Evolutionary conservation across 148 eudicot genomes (phyloP).

Genomic region (Arctostaphylos glauca): DNA sequence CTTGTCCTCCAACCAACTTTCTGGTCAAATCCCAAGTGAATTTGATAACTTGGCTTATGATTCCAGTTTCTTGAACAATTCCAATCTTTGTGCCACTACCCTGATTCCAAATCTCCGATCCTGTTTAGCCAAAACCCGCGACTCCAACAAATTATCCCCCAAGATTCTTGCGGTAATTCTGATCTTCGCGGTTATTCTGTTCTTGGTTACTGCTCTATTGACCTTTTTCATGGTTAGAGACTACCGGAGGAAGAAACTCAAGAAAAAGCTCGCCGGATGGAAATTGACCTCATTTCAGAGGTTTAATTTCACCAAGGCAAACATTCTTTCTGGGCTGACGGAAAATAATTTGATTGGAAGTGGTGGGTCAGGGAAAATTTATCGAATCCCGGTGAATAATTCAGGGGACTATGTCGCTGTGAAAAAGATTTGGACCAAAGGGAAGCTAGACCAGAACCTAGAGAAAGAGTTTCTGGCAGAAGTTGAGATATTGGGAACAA

Average conservation of each 20-base stretch:
- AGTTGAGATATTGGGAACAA: slow-evolving; percentile 53
- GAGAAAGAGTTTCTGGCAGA: slow-evolving; percentile 72
- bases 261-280: slow-evolving; percentile 34
- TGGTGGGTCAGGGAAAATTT: slow-evolving; percentile 27
- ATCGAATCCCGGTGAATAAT: slow-evolving; percentile 8
- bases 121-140: slow-evolving; percentile 30
- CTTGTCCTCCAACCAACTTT: slow-evolving; percentile 34
- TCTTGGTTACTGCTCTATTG: slow-evolving; percentile 27
- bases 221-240: slow-evolving; percentile 31
- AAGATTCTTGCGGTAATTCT: slow-evolving; percentile 37
- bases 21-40: slow-evolving; percentile 27
- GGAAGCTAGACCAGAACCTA: slow-evolving; percentile 28
- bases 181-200: slow-evolving; percentile 31
- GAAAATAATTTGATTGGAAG: slow-evolving; percentile 37
- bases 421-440: slow-evolving; percentile 53
- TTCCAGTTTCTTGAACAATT: slow-evolving; percentile 28
- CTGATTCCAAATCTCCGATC: slow-evolving; percentile 33
- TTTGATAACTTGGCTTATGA: slow-evolving; percentile 28
- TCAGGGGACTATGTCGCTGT: slow-evolving; percentile 32
- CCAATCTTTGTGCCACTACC: slow-evolving; percentile 29
- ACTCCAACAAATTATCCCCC: slow-evolving; percentile 24
- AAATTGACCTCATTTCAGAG: slow-evolving; percentile 59
- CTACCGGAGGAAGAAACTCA: slow-evolving; percentile 29
- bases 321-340: slow-evolving; percentile 39
- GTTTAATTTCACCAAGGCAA: slow-evolving; percentile 47